Evolutionary conservation across 2,329 filamentous ascomycete species (phyloP), one percentile per base, ranked within the genome.

Genomic region (Cladosporium phlei): DNA sequence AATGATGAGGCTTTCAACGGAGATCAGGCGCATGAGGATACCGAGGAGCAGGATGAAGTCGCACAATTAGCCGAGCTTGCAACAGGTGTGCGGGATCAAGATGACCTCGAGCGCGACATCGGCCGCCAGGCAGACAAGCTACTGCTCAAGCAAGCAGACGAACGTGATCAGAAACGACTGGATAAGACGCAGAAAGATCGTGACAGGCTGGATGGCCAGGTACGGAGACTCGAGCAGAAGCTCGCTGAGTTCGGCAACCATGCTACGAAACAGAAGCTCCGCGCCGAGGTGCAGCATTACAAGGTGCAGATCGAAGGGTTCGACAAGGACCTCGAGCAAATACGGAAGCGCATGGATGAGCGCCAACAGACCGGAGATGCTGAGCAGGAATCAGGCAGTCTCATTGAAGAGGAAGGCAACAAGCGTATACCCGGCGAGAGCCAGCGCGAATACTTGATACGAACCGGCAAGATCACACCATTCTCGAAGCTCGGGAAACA

Each of bases 401-500:
- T 40, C 12, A 10, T 29, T 14, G 67, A 71, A 43, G 69, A 72
- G 20, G 58, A 67, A 4, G 77, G 76, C 21, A 80, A 77, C 43
- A 75, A 76, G 49, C 80, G 79, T 45, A 68, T 91, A 47, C 82
- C 86, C 1, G 86, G 86, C 50, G 93, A 97, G 69, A 88, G 79
- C 19, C 82, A 88, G 51, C 80, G 90, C 40, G 90, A 95, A 37
- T 98, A 86, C 63, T 77, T 98, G 37, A 93, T 98, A 38, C 82
- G 93, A 21, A 98, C 91, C 0, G 93, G 93, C 51, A 97, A 97
- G 69, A 97, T 98, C 56, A 98, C 93, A 0, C 93, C 93, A 0
- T 98, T 98, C 60, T 86, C 89, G 6, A 86, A 84, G 53, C 78
- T 95, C 57, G 81, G 81, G 20, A 76, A 79, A 11, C 75, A 79